phyloP scores from a whole-genome alignment of 306 rosid genomes.

The Cicer pinnatifidum region DNA sequence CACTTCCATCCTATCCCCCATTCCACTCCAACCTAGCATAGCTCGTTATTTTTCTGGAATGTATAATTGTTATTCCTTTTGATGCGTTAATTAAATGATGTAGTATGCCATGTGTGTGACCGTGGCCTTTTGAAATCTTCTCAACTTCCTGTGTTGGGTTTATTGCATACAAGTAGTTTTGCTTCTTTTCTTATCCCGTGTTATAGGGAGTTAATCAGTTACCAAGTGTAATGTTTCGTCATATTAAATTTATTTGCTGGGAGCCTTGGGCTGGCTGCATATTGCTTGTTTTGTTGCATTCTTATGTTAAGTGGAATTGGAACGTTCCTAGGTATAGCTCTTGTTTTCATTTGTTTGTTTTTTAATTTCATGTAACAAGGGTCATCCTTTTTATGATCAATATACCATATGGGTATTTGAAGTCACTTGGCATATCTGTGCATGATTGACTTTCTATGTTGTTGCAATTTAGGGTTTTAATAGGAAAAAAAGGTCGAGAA shows the following conservation, averaged over 20 bases:
- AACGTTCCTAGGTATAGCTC: conserved; percentile 10
- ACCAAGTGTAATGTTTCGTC: conserved; percentile 13
- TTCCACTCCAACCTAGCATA: conserved; percentile 1
- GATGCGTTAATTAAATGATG: conserved; percentile 8
- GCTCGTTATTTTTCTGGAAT: background rate
- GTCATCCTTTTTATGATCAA: background rate
- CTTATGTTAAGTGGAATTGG: background rate
- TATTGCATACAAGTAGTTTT: background rate
- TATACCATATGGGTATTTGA: background rate
- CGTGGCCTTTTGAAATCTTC: background rate
- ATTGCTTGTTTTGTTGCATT: background rate
- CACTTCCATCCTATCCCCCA: background rate
- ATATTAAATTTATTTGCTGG: background rate
- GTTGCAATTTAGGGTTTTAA: background rate
- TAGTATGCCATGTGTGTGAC: background rate
- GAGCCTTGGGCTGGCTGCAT: conserved; percentile 15
- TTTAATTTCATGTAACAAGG: background rate
- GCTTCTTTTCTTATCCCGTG: conserved; percentile 24
- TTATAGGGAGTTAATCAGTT: background rate
- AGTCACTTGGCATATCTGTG: conserved; percentile 4
- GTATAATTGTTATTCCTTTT: background rate
- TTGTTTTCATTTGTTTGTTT: background rate
- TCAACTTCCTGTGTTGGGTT: conserved; percentile 16
- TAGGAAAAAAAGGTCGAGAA: background rate
- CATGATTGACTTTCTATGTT: background rate